These are phyloP conservation scores for Trichoderma erinaceum DNA, from an alignment of 495 filamentous ascomycete genomes.

Conservation along the genomic window DNA sequence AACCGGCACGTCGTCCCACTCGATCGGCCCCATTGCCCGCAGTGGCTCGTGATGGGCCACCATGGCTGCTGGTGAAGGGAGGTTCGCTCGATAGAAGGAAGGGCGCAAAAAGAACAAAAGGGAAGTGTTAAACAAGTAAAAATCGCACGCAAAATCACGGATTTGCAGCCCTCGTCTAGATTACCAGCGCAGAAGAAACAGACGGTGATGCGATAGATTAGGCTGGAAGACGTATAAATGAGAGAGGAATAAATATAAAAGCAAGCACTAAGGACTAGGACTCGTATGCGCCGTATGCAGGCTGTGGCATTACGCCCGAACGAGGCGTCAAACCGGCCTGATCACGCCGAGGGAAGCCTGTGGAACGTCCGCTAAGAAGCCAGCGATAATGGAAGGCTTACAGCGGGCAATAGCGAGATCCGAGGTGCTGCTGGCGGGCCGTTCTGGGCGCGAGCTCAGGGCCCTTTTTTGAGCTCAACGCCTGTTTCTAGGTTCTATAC, in stretches of 20 bases:
- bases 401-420: not conserved
- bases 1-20: conserved; percentile 57
- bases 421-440: too few species aligned
- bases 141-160: not conserved
- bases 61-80: not conserved
- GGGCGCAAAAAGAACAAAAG: not conserved
- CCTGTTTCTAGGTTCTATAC: too few species aligned
- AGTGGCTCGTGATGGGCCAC: conserved; percentile 53
- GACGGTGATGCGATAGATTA: not conserved
- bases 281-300: too few species aligned
- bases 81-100: not conserved
- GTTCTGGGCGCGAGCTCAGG: not conserved
- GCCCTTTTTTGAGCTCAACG: not conserved
- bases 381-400: not conserved
- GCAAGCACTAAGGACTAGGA: not conserved
- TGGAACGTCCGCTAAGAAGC: not conserved
- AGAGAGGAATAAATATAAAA: not conserved
- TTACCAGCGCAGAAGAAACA: not conserved
- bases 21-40: conserved; percentile 58
- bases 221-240: not conserved
- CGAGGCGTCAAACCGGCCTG: not conserved
- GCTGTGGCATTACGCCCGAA: too few species aligned
- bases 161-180: not conserved
- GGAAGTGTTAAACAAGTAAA: not conserved
- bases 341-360: not conserved